phyloP scores from a whole-genome alignment of 73 alveolate genomes.

The Paramecium octaurelia region DNA sequence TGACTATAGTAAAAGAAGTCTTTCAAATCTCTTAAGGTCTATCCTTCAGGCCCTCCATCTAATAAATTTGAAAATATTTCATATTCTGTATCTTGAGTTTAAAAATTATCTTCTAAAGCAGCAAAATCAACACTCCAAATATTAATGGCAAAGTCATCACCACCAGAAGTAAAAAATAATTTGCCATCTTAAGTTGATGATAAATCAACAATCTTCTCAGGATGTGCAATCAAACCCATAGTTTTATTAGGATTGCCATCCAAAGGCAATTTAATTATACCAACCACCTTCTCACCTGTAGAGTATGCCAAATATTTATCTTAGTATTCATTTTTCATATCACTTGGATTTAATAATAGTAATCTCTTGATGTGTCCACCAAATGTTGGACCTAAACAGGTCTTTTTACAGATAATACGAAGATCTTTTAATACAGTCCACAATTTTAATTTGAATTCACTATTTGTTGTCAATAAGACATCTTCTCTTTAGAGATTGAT shows the following conservation, averaged over 20 bases:
- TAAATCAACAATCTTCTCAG: constrained; percentile 90
- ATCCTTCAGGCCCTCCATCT: constrained; percentile 97
- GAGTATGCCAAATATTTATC: constrained; percentile 86
- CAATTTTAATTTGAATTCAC: constrained; percentile 89
- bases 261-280: constrained; percentile 93
- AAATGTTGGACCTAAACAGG: constrained; percentile 97
- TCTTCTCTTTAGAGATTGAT: constrained; percentile 88
- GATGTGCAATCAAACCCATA: constrained; percentile 98
- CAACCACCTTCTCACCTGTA: constrained; percentile 93
- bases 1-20: constrained; percentile 96
- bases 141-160: constrained; percentile 92
- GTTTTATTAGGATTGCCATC: constrained; percentile 98
- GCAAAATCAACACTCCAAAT: constrained; percentile 94
- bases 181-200: constrained; percentile 91
- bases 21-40: constrained; percentile 94
- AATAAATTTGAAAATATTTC: constrained; percentile 93
- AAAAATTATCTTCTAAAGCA: constrained; percentile 92
- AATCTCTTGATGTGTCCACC: constrained; percentile 94
- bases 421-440: constrained; percentile 75
- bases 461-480: constrained; percentile 89
- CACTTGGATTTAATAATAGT: constrained; percentile 72
- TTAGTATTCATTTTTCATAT: constrained; percentile 60
- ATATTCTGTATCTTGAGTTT: constrained; percentile 89
- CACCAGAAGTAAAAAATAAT: constrained; percentile 95
- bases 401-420: constrained; percentile 77